Evolutionary conservation across 495 filamentous ascomycete genomes (phyloP).

Genomic region (Xylaria venustula): DNA sequence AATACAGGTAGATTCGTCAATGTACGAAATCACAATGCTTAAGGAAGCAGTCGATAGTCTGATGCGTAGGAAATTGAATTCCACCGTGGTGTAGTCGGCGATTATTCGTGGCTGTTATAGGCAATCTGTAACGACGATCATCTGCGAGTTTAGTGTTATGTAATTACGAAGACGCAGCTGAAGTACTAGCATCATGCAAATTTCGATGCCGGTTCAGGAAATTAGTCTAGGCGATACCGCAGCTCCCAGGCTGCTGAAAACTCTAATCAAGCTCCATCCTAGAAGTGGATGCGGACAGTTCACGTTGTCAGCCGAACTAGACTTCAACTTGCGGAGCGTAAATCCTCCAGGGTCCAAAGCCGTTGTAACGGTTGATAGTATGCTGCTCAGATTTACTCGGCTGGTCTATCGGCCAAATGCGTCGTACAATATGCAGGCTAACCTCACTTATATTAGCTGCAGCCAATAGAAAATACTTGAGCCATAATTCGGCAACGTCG

Average conservation of each 20-base stretch:
- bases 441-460: too few relatives aligned
- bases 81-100: background rate
- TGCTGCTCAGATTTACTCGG: too few relatives aligned
- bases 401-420: too few relatives aligned
- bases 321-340: too few relatives aligned
- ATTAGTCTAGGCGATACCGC: background rate
- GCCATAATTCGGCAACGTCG: too few relatives aligned
- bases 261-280: background rate
- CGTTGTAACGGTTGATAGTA: background rate
- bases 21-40: background rate
- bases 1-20: background rate
- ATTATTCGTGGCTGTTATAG: background rate
- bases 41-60: background rate
- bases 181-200: background rate
- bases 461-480: too few relatives aligned
- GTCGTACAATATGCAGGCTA: too few relatives aligned
- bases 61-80: slow-evolving; percentile 1
- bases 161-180: slow-evolving; percentile 1
- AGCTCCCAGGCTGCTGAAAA: background rate
- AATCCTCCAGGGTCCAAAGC: too few relatives aligned
- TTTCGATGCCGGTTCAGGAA: background rate
- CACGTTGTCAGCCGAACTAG: too few relatives aligned
- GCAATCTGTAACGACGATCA: background rate
- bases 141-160: background rate
- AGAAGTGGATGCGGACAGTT: background rate